phyloP scores from a whole-genome alignment of 768 basidiomycete genomes.

The Termitomyces sp. region DNA sequence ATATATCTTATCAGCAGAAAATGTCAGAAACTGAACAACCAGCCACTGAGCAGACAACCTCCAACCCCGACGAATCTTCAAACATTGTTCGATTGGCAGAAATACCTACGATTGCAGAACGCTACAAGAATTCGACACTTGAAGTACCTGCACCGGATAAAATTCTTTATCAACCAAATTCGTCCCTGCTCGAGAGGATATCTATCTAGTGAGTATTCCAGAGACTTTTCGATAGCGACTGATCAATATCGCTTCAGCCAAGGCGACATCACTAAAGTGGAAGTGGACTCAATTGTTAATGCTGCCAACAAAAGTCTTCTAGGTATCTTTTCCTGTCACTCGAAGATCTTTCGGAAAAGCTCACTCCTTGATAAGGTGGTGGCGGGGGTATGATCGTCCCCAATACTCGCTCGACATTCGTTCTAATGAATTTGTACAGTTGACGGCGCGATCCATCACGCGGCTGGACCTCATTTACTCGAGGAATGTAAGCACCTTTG shows the following conservation, averaged over 20 bases:
- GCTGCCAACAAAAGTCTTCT: slow-evolving; percentile 72
- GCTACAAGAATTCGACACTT: slow-evolving; percentile 43
- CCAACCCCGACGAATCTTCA: slow-evolving; percentile 14
- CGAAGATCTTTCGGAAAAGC: not conserved
- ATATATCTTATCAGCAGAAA: not conserved
- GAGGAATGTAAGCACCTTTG: slow-evolving; percentile 57
- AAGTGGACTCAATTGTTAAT: slow-evolving; percentile 74
- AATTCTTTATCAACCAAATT: slow-evolving; percentile 32
- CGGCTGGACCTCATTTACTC: slow-evolving; percentile 60
- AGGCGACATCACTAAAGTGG: slow-evolving; percentile 72
- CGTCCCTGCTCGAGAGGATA: slow-evolving; percentile 45
- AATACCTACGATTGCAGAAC: slow-evolving; percentile 51
- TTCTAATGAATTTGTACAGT: slow-evolving; percentile 33
- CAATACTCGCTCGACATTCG: not conserved
- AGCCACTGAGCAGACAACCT: not conserved
- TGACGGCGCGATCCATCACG: slow-evolving; percentile 77
- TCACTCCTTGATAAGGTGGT: slow-evolving; percentile 44
- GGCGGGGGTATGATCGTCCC: slow-evolving; percentile 56
- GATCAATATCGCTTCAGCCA: slow-evolving; percentile 38
- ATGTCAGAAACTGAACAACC: slow-evolving; percentile 5
- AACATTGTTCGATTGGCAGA: slow-evolving; percentile 31
- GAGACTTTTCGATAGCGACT: not conserved
- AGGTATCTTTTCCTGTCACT: slow-evolving; percentile 36
- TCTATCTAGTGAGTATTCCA: slow-evolving; percentile 55
- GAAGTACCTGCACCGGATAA: slow-evolving; percentile 25